Evolutionary conservation across 2,329 filamentous ascomycete genomes (phyloP).

Genomic region (Cytospora leucostoma): DNA sequence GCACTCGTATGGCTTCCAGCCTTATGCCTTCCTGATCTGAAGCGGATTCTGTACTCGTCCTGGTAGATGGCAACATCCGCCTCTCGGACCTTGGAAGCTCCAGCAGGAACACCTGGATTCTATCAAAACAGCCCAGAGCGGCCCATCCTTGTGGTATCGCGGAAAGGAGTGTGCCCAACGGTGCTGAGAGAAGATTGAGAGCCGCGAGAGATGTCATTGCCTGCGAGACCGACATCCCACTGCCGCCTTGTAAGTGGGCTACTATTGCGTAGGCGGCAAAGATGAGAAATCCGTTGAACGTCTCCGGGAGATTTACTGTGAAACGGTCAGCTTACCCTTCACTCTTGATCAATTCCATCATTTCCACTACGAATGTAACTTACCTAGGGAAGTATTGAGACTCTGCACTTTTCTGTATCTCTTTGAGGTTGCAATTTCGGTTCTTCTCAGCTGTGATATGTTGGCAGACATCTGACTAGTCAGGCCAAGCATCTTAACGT

Average conservation of each 20-base stretch:
- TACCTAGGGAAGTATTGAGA: slow-evolving; percentile 14
- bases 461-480: slow-evolving; percentile 40
- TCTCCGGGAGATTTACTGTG: slow-evolving; percentile 12
- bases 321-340: neutral
- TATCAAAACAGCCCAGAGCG: slow-evolving; percentile 31
- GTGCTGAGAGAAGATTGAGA: slow-evolving; percentile 31
- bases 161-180: slow-evolving; percentile 30
- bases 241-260: slow-evolving; percentile 19
- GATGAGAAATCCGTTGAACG: slow-evolving; percentile 23
- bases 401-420: slow-evolving; percentile 31
- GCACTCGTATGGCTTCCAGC: neutral
- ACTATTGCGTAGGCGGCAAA: slow-evolving; percentile 23
- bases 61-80: slow-evolving; percentile 2
- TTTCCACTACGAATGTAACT: slow-evolving; percentile 3
- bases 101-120: slow-evolving; percentile 35
- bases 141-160: slow-evolving; percentile 30
- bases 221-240: slow-evolving; percentile 22
- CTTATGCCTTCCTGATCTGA: neutral
- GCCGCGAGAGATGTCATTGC: slow-evolving; percentile 28
- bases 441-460: slow-evolving; percentile 29
- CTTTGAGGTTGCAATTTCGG: slow-evolving; percentile 31
- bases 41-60: neutral
- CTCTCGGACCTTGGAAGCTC: slow-evolving; percentile 28
- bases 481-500: slow-evolving; percentile 52
- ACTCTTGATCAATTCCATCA: slow-evolving; percentile 7